Conservation (phyloP, 1,284 basidiomycete species). For the Cronartium quercuum region DNA sequence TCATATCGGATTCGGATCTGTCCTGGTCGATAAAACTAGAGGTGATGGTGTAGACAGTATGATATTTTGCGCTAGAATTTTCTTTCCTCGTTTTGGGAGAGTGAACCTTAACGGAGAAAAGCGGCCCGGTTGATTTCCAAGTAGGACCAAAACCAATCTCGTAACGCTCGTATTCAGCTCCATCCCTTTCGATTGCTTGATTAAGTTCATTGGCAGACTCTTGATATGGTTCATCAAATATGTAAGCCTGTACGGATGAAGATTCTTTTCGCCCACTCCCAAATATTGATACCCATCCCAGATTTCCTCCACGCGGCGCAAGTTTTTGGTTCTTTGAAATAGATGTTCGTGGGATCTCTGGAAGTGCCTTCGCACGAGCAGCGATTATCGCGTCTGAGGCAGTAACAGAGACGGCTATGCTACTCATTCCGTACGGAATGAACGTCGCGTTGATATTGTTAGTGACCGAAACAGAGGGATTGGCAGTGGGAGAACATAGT, state of each 20-base stretch:
- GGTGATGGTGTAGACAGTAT: conserved; percentile 19
- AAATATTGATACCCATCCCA: conserved; percentile 11
- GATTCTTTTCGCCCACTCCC: background rate
- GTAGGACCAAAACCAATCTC: conserved; percentile 17
- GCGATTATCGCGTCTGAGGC: conserved; percentile 33
- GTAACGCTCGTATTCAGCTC: conserved; percentile 10
- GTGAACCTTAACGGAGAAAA: conserved; percentile 5
- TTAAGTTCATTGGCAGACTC: background rate
- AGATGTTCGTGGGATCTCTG: background rate
- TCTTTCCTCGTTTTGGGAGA: conserved; percentile 7
- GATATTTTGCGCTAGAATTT: background rate
- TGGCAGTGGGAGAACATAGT: background rate
- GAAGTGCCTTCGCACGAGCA: conserved; percentile 7
- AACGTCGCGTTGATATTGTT: conserved; percentile 14
- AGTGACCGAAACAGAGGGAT: conserved; percentile 17
- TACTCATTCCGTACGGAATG: background rate
- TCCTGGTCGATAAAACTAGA: background rate
- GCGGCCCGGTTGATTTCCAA: conserved; percentile 9
- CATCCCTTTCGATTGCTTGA: background rate
- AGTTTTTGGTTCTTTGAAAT: background rate
- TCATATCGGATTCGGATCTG: background rate
- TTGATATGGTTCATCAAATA: background rate
- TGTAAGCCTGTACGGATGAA: conserved; percentile 10
- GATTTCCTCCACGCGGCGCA: background rate
- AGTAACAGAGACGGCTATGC: conserved; percentile 17